Evolutionary conservation across 306 rosid species (phyloP).

Genomic region (Acacia acuminata): DNA sequence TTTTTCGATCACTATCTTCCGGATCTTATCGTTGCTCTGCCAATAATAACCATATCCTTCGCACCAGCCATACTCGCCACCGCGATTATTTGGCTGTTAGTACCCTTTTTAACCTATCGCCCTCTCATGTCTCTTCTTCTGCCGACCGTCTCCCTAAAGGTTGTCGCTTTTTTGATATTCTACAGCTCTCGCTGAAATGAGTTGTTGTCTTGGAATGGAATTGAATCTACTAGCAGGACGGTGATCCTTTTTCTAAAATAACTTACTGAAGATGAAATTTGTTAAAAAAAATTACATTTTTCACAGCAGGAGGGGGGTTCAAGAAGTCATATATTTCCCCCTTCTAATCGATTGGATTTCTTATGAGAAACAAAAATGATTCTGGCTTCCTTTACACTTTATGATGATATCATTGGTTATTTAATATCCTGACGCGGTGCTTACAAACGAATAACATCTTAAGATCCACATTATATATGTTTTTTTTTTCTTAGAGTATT

Average conservation of each 20-base stretch:
- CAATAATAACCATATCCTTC: conserved; percentile 26
- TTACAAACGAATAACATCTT: not conserved
- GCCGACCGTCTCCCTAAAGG: conserved; percentile 36
- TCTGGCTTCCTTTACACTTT: not conserved
- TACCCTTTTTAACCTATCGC: conserved; percentile 41
- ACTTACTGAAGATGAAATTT: not conserved
- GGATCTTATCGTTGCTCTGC: conserved; percentile 54
- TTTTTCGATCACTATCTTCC: conserved; percentile 60
- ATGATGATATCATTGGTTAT: not conserved
- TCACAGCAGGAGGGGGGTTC: not conserved
- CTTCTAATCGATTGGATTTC: not conserved
- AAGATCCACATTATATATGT: not conserved
- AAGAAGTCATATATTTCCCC: too few species aligned
- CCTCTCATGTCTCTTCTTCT: conserved; percentile 25
- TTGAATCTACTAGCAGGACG: not conserved
- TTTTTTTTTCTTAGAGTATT: not conserved
- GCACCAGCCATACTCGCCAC: conserved; percentile 4
- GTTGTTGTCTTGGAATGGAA: not conserved
- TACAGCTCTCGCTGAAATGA: not conserved
- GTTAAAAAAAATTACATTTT: not conserved
- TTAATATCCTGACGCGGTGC: not conserved
- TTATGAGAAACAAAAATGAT: not conserved
- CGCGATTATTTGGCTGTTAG: conserved; percentile 31
- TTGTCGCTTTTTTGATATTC: not conserved
- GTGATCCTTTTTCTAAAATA: not conserved